phyloP scores from a whole-genome alignment of 345 rosid genomes.

The Laguncularia racemosa region DNA sequence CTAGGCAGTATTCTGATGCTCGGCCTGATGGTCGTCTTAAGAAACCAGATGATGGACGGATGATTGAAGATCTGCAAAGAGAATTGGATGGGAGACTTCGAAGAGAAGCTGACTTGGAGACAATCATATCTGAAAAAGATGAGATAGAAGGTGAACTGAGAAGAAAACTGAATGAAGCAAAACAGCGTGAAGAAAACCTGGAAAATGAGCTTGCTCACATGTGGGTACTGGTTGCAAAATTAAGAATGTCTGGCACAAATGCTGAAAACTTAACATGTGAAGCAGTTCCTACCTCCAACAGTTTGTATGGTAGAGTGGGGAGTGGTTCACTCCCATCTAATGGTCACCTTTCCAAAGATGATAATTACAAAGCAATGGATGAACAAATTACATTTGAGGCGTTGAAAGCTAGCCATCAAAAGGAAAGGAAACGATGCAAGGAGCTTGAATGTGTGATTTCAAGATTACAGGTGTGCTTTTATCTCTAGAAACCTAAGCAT shows the following conservation, averaged over 20 bases:
- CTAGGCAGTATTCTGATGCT: slow-evolving; percentile 19
- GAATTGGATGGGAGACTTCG: slow-evolving; percentile 33
- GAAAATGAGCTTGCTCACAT: slow-evolving; percentile 57
- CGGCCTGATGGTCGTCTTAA: slow-evolving; percentile 18
- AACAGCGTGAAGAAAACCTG: slow-evolving; percentile 38
- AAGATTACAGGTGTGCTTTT: slow-evolving; percentile 40
- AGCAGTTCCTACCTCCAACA: slow-evolving; percentile 8
- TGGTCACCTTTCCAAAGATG: slow-evolving; percentile 15
- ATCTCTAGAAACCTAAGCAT: not conserved
- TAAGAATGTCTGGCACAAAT: slow-evolving; percentile 28
- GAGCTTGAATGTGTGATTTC: slow-evolving; percentile 39
- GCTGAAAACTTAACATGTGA: slow-evolving; percentile 17
- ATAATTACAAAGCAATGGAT: slow-evolving; percentile 15
- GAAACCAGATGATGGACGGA: slow-evolving; percentile 20
- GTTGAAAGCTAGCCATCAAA: slow-evolving; percentile 23
- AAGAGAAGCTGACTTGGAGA: slow-evolving; percentile 36
- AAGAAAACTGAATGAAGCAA: slow-evolving; percentile 43
- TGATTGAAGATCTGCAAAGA: slow-evolving; percentile 37
- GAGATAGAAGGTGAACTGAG: slow-evolving; percentile 30
- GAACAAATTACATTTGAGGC: slow-evolving; percentile 20
- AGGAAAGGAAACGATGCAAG: slow-evolving; percentile 40
- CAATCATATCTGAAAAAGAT: slow-evolving; percentile 33
- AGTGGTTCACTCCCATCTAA: slow-evolving; percentile 20
- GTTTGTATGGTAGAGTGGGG: slow-evolving; percentile 13
- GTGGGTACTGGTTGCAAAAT: slow-evolving; percentile 53